Percentiles rank a stretch among this genome's conserved stretches.
These are phyloP conservation scores for Saturnispora gosingensis DNA, from an alignment of 805 yeast species.

Conservation along the genomic window DNA sequence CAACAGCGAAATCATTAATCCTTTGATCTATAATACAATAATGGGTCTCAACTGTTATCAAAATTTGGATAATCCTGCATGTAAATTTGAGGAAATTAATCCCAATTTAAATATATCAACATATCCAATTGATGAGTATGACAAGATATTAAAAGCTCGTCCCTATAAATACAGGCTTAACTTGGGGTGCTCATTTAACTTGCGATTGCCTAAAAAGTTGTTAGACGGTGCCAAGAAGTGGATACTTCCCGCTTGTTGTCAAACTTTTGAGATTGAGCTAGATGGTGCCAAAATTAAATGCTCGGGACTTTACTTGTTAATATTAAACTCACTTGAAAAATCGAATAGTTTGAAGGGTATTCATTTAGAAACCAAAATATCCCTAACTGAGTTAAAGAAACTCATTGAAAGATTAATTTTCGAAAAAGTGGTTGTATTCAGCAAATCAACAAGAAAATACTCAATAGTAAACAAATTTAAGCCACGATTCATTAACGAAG, in stretches of 20 bases:
- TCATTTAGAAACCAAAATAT: background rate
- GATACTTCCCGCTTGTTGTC: background rate
- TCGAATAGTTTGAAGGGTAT: background rate
- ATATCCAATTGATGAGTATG: background rate
- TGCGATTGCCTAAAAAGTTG: background rate
- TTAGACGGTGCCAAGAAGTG: background rate
- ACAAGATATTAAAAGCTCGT: background rate
- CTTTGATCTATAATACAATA: background rate
- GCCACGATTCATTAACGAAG: background rate
- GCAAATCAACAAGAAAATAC: background rate
- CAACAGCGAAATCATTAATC: background rate
- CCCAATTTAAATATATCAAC: background rate
- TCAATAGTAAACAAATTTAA: background rate
- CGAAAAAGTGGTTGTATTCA: background rate
- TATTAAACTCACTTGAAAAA: background rate
- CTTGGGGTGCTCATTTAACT: background rate
- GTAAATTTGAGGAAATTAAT: background rate
- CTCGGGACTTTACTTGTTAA: background rate
- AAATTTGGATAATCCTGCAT: background rate
- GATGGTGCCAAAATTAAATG: constrained; percentile 1
- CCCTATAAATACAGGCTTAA: background rate
- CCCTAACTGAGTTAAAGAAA: background rate
- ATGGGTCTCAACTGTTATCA: background rate
- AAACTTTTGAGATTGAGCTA: constrained; percentile 1
- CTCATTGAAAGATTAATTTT: background rate